These are phyloP conservation scores for Ramicandelaber brevisporus DNA, from an alignment of 192 early-diverging fungal genomes.

Conservation along the genomic window DNA sequence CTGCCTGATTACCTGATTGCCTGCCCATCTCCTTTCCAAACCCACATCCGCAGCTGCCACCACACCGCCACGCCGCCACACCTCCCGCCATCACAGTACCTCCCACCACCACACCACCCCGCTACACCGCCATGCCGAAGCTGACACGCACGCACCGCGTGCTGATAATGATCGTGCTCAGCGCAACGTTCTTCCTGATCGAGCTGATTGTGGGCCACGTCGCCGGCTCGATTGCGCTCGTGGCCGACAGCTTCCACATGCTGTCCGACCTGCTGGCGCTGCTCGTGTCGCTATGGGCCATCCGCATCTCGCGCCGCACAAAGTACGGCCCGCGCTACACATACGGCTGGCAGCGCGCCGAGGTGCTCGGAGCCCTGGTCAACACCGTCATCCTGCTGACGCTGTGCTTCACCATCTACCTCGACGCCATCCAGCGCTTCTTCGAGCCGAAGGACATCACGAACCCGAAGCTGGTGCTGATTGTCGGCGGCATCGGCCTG, in stretches of 20 bases:
- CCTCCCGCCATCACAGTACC: too few relatives aligned
- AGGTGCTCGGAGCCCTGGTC: conserved; percentile 75
- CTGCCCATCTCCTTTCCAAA: too few relatives aligned
- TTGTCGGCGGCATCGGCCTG: conserved; percentile 55
- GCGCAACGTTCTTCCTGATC: conserved; percentile 41
- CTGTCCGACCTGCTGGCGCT: conserved; percentile 54
- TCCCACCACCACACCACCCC: too few relatives aligned
- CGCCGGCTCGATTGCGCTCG: conserved; percentile 49
- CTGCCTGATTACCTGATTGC: too few relatives aligned
- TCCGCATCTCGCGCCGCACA: too few relatives aligned
- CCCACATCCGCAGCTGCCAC: too few relatives aligned
- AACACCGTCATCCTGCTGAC: conserved; percentile 79
- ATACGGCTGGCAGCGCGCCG: conserved; percentile 78
- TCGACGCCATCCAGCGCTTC: conserved; percentile 70
- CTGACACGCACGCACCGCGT: conserved; percentile 27
- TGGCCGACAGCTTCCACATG: conserved; percentile 91
- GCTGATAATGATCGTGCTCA: conserved; percentile 27
- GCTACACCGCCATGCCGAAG: too few relatives aligned
- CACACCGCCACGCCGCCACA: too few relatives aligned
- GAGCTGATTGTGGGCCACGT: conserved; percentile 60
- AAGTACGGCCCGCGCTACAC: conserved; percentile 34
- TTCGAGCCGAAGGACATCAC: conserved; percentile 36
- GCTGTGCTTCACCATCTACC: conserved; percentile 69
- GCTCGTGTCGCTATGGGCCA: conserved; percentile 59
- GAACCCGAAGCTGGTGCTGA: conserved; percentile 43